Evolutionary conservation across 2,329 filamentous ascomycete genomes (phyloP), one percentile per base, ranked within the genome.

Genomic region (Talaromyces rugulosus): DNA sequence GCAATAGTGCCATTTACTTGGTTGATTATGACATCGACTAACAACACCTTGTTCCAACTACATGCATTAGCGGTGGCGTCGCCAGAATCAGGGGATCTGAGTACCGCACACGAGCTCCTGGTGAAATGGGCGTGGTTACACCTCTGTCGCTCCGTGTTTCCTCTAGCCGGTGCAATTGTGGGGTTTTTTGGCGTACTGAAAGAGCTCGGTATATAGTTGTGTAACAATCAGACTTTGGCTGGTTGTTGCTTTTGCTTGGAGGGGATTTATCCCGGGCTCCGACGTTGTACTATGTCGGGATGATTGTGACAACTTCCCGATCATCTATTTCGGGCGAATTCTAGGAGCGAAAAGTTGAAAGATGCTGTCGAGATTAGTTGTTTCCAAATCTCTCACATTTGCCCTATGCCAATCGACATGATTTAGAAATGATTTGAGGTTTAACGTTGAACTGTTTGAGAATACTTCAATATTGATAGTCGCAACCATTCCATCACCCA

Each of bases 1-100:
- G 47, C 51, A 47, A 76, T 77, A 63, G 65, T 76, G 18, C 75
- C 76, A 1, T 78, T 76, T 59, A 77, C 76, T 2, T 76, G 69
- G 73, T 23, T 72, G 11, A 60, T 71, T 28, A 75, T 77, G 73
- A 67, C 58, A 16, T 69, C 73, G 2, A 76, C 73, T 4, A 78
- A 77, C 58, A 67, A 74, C 58, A 56, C 31, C 30, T 63, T 74
- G 31, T 74, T 74, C 58, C 28, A 59, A 27, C 53, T 71, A 50
- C 62, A 70, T 55, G 61, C 51, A 2, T 50, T 52, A 36, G 61
- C 40, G 12, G 53, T 60, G 18, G 56, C 52, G 2, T 50, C 23
- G n/a, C 34, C 54, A 23, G 28, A 42, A 27, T 59, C 57, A 8
- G 36, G 69, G 53, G 62, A 51, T 11, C 28, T 31, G 18, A 11